A percentile compares a stretch with the other conserved stretches of the same genome.
phyloP scores from a whole-genome alignment of 768 basidiomycete genomes.

The Pisolithus marmoratus region DNA sequence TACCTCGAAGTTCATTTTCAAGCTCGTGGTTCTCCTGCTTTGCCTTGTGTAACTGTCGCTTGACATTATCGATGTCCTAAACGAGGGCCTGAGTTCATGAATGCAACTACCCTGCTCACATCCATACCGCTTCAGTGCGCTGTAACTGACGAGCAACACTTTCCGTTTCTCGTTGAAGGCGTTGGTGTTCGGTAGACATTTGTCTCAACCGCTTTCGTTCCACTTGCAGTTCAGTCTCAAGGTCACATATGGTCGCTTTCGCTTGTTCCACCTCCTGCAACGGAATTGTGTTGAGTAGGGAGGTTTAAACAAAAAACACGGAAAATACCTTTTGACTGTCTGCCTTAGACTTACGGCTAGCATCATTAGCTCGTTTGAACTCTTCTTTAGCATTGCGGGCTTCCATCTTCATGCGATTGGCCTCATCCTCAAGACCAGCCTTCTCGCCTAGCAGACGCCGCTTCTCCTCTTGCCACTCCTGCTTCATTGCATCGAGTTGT shows the following conservation, averaged over 20 bases:
- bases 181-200: conserved; percentile 58
- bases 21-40: conserved; percentile 72
- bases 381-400: conserved; percentile 56
- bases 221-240: conserved; percentile 64
- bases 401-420: conserved; percentile 59
- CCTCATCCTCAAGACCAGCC: conserved; percentile 63
- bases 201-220: conserved; percentile 64
- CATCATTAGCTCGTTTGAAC: conserved; percentile 46
- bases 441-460: conserved; percentile 62
- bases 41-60: conserved; percentile 56
- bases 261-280: conserved; percentile 67
- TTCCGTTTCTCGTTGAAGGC: conserved; percentile 59
- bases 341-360: conserved; percentile 41
- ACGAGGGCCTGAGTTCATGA: background rate
- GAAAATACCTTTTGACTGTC: conserved; percentile 50
- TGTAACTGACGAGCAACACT: conserved; percentile 58
- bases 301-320: background rate
- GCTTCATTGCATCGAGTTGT: conserved; percentile 60
- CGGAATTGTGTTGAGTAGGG: conserved; percentile 1
- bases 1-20: conserved; percentile 70
- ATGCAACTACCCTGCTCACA: background rate
- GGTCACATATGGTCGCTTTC: conserved; percentile 55
- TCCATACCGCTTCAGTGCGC: conserved; percentile 62
- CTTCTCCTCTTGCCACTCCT: conserved; percentile 66
- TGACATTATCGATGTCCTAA: conserved; percentile 79